These are phyloP conservation scores for Thalassiosira profunda DNA, from an alignment of 108 stramenopile species.

Conservation along the genomic window DNA sequence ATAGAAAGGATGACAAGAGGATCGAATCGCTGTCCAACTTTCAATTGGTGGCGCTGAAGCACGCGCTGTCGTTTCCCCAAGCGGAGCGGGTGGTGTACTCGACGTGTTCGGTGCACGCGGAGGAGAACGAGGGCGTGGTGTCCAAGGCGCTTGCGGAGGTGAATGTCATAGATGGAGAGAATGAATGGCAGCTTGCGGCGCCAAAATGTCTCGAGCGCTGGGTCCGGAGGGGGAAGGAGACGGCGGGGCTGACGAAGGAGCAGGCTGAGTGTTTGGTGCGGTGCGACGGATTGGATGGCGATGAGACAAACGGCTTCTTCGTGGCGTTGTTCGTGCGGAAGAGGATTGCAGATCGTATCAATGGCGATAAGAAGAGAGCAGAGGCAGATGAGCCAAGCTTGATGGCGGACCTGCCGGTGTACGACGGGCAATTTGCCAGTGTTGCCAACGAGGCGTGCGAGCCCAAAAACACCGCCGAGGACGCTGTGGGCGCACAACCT, in stretches of 20 bases:
- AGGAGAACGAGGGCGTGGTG: constrained; percentile 97
- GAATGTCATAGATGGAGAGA: constrained; percentile 27
- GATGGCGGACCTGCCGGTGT: background rate
- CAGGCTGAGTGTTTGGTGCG: constrained; percentile 87
- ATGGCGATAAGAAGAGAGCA: no score
- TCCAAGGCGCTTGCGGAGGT: constrained; percentile 65
- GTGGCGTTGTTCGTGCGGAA: constrained; percentile 91
- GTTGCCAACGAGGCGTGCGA: constrained; percentile 1
- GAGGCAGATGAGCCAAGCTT: no score
- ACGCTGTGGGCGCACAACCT: no score
- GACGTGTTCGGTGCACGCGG: constrained; percentile 95
- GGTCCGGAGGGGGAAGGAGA: constrained; percentile 84
- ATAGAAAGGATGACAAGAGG: no score
- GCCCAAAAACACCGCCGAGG: no score
- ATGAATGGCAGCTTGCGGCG: constrained; percentile 65
- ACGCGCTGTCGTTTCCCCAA: constrained; percentile 90
- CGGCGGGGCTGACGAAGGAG: constrained; percentile 64
- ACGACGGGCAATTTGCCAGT: constrained; percentile 1
- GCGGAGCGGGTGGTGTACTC: constrained; percentile 97
- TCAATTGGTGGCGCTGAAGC: constrained; percentile 88
- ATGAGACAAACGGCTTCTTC: constrained; percentile 98
- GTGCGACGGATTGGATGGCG: constrained; percentile 84
- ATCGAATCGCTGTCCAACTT: constrained; percentile 86
- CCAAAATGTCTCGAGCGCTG: constrained; percentile 83
- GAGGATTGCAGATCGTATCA: constrained; percentile 1